Evolutionary conservation across 2,329 filamentous ascomycete genomes (phyloP), one percentile per base, ranked within the genome.

Genomic region (Aureobasidium sp.): DNA sequence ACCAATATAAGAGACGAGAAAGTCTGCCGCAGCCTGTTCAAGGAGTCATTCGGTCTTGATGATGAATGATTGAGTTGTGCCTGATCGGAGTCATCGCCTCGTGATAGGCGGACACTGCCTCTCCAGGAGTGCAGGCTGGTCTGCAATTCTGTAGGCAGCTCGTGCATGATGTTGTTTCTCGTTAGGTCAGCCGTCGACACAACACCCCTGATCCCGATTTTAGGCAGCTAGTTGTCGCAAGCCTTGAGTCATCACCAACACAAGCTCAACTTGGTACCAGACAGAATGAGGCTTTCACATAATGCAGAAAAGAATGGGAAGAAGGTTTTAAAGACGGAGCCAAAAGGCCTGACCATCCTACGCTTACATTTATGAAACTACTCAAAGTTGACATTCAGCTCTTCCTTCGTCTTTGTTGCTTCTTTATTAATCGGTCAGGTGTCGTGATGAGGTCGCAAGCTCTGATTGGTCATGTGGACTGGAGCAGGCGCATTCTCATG

Each of bases 91-190:
- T 66, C 63, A 17, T 58, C 42, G 29, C 67, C 69, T 48, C 42
- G 53, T 46, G 42, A 50, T 55, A 36, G 15, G 62, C 64, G 32
- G 56, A 68, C 66, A 46, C 70, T 71, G 44, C 68, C 69, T 53
- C 70, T 63, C 64, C 66, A 71, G 8, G 68, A 70, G 8, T 68
- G 66, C 42, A 72, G 63, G 37, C 67, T 69, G 4, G 69, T 66
- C 12, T 65, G 58, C 41, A 72, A 63, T 32, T 69, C 69, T 51
- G 68, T 65, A n/a, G 70, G 70, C 47, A 72, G 64, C 64, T 72
- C 70, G 62, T 72, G 69, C 70, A 71, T 72, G 66, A 26, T 10
- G 26, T 41, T 26, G 39, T 50, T 51, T 61, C 29, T 44, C 3
- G 2, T n/a, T 23, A 20, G 47, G 37, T 61, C 57, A 61, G 57